These are phyloP conservation scores for Meira nashicola DNA, from an alignment of 1,284 basidiomycete genomes.

Conservation along the genomic window DNA sequence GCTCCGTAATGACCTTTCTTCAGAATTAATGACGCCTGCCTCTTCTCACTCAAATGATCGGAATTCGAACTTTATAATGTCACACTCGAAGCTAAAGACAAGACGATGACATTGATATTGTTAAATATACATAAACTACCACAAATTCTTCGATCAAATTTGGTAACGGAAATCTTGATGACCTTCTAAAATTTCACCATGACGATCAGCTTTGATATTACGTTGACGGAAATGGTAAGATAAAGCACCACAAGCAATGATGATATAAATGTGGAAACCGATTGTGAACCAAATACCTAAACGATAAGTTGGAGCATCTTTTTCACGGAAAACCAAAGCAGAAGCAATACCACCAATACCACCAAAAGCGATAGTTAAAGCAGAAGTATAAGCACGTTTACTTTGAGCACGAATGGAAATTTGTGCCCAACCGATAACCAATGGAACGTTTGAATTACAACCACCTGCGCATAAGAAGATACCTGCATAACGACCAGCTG, in stretches of 20 bases:
- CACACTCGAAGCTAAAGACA: no score
- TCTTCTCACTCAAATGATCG: no score
- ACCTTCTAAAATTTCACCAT: conserved; percentile 1
- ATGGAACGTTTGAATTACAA: conserved; percentile 41
- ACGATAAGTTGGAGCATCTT: conserved; percentile 40
- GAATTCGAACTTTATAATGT: no score
- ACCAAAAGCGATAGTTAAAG: conserved; percentile 54
- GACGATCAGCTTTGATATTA: conserved; percentile 5
- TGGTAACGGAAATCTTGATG: conserved; percentile 14
- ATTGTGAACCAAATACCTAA: conserved; percentile 22
- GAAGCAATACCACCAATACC: conserved; percentile 56
- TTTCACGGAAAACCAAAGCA: conserved; percentile 47
- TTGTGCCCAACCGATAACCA: conserved; percentile 38
- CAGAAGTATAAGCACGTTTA: conserved; percentile 53
- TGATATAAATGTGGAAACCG: background rate
- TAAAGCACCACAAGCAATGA: background rate
- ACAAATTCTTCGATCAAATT: no score
- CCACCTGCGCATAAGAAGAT: conserved; percentile 52
- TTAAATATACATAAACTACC: no score
- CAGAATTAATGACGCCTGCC: no score
- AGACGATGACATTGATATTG: no score
- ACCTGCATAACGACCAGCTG: conserved; percentile 53
- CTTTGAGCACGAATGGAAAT: conserved; percentile 55
- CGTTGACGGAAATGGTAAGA: conserved; percentile 2
- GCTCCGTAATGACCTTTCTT: no score